Percentiles rank a stretch among this genome's conserved stretches.
These are phyloP conservation scores for Aureobasidium sp. DNA, from an alignment of 2,329 filamentous ascomycete species.

Conservation along the genomic window DNA sequence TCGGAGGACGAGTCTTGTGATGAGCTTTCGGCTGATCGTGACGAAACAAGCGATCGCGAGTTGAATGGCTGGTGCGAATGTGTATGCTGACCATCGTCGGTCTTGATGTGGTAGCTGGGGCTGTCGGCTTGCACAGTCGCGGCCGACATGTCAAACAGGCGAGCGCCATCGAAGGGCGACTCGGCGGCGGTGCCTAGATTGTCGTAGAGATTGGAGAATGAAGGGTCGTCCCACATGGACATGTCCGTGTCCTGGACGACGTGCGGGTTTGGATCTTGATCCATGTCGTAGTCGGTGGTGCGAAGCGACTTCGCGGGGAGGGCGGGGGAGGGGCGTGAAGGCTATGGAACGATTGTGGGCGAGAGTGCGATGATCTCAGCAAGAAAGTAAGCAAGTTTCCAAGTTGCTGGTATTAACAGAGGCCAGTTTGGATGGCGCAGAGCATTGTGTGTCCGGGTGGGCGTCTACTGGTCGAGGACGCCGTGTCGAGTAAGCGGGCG, in stretches of 20 bases:
- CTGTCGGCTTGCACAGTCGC: slow-evolving; percentile 21
- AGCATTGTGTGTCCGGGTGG: slow-evolving; percentile 1
- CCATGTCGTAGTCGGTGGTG: slow-evolving; percentile 14
- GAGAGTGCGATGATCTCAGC: neutral
- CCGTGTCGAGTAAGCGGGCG: neutral
- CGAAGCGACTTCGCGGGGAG: slow-evolving; percentile 9
- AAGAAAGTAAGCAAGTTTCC: neutral
- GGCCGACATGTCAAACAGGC: slow-evolving; percentile 26
- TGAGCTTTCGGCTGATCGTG: slow-evolving; percentile 34
- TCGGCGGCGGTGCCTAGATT: slow-evolving; percentile 23
- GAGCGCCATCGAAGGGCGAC: slow-evolving; percentile 23
- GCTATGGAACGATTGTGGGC: neutral
- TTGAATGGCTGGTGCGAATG: slow-evolving; percentile 19
- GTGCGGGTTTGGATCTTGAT: slow-evolving; percentile 17
- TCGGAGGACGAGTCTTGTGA: slow-evolving; percentile 38
- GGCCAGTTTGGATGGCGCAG: neutral
- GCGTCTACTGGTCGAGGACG: neutral
- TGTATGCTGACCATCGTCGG: slow-evolving; percentile 19
- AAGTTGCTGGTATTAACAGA: neutral
- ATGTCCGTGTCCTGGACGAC: slow-evolving; percentile 21
- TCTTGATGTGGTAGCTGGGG: slow-evolving; percentile 25
- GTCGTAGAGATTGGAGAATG: slow-evolving; percentile 24
- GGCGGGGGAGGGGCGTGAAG: slow-evolving; percentile 12
- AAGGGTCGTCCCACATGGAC: slow-evolving; percentile 26
- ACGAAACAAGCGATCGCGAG: slow-evolving; percentile 21